phyloP scores from a whole-genome alignment of 805 yeast species.

The Monosporozyma aerobia region DNA sequence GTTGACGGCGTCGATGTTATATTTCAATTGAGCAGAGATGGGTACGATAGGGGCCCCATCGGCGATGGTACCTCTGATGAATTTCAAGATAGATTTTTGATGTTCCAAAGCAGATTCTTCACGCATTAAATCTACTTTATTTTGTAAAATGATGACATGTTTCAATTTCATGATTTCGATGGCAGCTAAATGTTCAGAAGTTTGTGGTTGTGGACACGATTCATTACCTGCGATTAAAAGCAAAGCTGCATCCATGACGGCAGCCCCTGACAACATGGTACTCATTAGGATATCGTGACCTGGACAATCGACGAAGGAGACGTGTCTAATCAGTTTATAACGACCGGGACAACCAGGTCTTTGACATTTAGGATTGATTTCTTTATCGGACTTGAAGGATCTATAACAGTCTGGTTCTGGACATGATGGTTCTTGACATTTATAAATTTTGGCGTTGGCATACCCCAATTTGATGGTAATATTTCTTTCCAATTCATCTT shows the following conservation, averaged over 20 bases:
- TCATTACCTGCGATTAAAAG: conserved; percentile 96
- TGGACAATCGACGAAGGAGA: conserved; percentile 98
- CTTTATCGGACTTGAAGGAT: conserved; percentile 90
- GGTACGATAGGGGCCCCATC: conserved; percentile 99
- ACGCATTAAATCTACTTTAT: conserved; percentile 97
- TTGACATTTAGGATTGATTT: conserved; percentile 86
- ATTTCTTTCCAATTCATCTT: conserved; percentile 97
- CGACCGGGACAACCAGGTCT: conserved; percentile 84
- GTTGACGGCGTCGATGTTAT: conserved; percentile 97
- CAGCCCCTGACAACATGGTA: conserved; percentile 99
- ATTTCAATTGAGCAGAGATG: conserved; percentile 95
- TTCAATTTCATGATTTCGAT: conserved; percentile 98
- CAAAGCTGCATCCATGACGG: conserved; percentile 99
- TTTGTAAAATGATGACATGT: conserved; percentile 92
- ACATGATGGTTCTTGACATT: conserved; percentile 75
- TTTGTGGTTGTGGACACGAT: conserved; percentile 99
- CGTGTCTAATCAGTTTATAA: conserved; percentile 87
- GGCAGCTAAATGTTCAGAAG: conserved; percentile 98
- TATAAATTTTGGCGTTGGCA: conserved; percentile 97
- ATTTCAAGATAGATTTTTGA: conserved; percentile 81
- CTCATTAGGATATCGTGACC: conserved; percentile 99
- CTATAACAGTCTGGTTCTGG: conserved; percentile 93
- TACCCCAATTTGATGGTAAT: conserved; percentile 97
- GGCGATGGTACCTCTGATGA: conserved; percentile 96
- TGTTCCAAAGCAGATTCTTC: conserved; percentile 95